Conservation (phyloP, 805 yeast genomes). For the Wickerhamomyces sydowiorum region DNA sequence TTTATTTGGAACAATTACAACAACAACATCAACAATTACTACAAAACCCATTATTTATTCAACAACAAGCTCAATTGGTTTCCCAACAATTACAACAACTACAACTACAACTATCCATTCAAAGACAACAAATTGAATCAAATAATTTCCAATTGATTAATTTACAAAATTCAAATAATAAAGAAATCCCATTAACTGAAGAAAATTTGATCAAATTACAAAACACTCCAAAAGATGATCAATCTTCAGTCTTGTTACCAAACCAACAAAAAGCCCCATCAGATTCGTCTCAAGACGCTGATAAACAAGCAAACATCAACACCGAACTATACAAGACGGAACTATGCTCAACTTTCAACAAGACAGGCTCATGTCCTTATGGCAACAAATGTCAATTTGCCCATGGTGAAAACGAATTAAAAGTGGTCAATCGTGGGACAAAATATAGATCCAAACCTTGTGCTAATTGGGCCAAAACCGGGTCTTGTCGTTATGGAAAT, state of each 20-base stretch:
- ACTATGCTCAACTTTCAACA: slow-evolving; percentile 72
- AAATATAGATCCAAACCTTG: slow-evolving; percentile 92
- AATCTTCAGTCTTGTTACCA: too few species aligned
- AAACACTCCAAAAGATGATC: slow-evolving; percentile 2
- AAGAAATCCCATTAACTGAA: slow-evolving; percentile 17
- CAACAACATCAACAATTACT: slow-evolving; percentile 13
- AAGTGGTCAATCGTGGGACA: slow-evolving; percentile 62
- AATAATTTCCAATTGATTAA: slow-evolving; percentile 11
- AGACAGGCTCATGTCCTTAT: slow-evolving; percentile 73
- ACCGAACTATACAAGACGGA: slow-evolving; percentile 86
- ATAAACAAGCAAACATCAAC: slow-evolving; percentile 28
- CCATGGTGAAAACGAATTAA: slow-evolving; percentile 77
- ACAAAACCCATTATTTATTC: slow-evolving; percentile 19
- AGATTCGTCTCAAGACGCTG: neutral
- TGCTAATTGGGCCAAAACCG: slow-evolving; percentile 78
- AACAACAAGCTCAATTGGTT: slow-evolving; percentile 20
- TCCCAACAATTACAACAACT: slow-evolving; percentile 22
- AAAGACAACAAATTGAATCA: slow-evolving; percentile 26
- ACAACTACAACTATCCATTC: slow-evolving; percentile 22
- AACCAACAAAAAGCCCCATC: neutral
- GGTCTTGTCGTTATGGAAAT: slow-evolving; percentile 82
- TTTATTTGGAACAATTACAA: slow-evolving; percentile 14
- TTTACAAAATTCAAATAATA: slow-evolving; percentile 9
- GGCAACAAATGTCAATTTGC: slow-evolving; percentile 94
- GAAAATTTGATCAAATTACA: slow-evolving; percentile 16